A percentile compares a stretch with the other conserved stretches of the same genome.
Conservation (phyloP, 192 early-diverging fungal species). For the Gonapodya prolifera region DNA sequence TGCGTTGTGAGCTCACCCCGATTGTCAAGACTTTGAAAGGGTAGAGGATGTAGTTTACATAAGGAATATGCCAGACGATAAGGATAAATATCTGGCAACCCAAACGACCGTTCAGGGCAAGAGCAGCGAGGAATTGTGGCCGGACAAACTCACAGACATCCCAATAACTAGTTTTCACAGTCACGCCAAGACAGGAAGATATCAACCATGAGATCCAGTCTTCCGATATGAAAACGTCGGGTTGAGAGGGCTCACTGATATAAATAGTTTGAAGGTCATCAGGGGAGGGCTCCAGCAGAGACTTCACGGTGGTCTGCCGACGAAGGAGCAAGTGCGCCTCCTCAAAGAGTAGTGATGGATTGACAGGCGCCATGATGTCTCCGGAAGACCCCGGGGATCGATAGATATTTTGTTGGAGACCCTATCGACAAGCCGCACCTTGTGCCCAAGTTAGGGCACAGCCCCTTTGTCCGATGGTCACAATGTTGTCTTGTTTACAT, state of each 20-base stretch:
- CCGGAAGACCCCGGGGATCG: background rate
- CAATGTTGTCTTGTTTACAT: too few species aligned
- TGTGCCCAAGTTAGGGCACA: too few species aligned
- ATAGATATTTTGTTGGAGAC: too few species aligned
- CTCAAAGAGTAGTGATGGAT: background rate
- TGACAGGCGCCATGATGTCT: background rate
- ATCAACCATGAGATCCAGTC: background rate
- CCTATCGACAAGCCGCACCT: too few species aligned
- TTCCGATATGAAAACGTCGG: background rate
- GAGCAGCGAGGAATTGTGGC: background rate
- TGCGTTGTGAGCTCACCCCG: background rate
- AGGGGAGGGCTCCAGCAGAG: background rate
- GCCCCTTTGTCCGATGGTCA: too few species aligned
- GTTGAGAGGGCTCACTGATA: background rate
- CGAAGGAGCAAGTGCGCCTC: background rate
- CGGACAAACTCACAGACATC: background rate
- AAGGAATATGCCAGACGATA: conserved; percentile 73
- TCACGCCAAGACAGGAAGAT: too few species aligned
- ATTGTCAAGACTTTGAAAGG: conserved; percentile 69
- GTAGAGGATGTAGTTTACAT: conserved; percentile 69
- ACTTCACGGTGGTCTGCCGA: background rate
- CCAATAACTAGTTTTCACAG: background rate
- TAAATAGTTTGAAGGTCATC: background rate
- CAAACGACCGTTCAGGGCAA: background rate
- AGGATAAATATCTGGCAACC: background rate